Conservation (phyloP, 192 early-diverging fungal species). For the Entomortierella lignicola region DNA sequence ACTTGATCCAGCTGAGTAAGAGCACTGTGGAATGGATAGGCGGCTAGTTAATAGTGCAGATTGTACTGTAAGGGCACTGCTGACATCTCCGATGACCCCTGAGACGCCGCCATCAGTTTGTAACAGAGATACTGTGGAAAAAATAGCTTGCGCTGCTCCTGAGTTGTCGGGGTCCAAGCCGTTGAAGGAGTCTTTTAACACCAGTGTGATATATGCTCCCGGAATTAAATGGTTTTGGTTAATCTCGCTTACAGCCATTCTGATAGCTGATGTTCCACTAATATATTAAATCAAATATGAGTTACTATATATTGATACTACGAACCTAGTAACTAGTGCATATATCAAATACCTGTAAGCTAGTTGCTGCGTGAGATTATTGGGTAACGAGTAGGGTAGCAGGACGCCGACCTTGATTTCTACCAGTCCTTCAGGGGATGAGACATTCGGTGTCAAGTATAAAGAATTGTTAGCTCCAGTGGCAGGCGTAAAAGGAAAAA, state of each 20-base stretch:
- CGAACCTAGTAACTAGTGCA: no score
- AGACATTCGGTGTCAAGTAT: slow-evolving; percentile 26
- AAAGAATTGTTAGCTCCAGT: slow-evolving; percentile 46
- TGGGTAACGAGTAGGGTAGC: slow-evolving; percentile 35
- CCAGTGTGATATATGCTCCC: slow-evolving; percentile 59
- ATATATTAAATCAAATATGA: neutral
- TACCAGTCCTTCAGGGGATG: slow-evolving; percentile 12
- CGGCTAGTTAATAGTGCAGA: slow-evolving; percentile 61
- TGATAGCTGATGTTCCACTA: slow-evolving; percentile 64
- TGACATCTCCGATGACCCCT: slow-evolving; percentile 66
- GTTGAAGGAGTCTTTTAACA: slow-evolving; percentile 63
- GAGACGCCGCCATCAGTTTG: slow-evolving; percentile 58
- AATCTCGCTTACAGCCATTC: slow-evolving; percentile 62
- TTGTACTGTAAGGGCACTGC: slow-evolving; percentile 59
- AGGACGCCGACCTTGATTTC: slow-evolving; percentile 39
- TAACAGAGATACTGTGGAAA: slow-evolving; percentile 58
- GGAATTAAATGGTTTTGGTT: slow-evolving; percentile 58
- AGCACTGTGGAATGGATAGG: slow-evolving; percentile 63
- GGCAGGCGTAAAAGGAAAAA: slow-evolving; percentile 30
- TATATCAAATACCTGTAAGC: slow-evolving; percentile 31
- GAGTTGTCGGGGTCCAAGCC: slow-evolving; percentile 53
- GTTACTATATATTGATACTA: neutral
- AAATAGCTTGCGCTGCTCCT: slow-evolving; percentile 61
- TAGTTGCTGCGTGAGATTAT: slow-evolving; percentile 42
- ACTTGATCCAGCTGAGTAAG: slow-evolving; percentile 63